phyloP scores from a whole-genome alignment of 768 basidiomycete species.

The Rhizopogon vulgaris region DNA sequence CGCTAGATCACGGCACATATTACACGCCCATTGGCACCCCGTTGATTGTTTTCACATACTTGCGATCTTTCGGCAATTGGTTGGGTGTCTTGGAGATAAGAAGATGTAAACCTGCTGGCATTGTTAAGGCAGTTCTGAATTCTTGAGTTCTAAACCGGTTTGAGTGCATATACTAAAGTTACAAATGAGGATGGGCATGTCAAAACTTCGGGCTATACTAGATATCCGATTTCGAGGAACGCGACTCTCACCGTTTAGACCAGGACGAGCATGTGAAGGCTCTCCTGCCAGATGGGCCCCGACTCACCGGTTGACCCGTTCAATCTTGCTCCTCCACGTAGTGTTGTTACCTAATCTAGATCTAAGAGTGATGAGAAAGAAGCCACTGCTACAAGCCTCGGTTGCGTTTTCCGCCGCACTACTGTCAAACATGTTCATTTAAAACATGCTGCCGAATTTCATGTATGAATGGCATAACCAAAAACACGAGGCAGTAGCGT shows the following conservation, averaged over 20 bases:
- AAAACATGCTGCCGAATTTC: not conserved
- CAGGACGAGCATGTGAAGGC: conserved; percentile 1
- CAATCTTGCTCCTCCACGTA: not conserved
- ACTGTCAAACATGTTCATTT: not conserved
- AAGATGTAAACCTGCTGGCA: no score
- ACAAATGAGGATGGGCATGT: conserved; percentile 3
- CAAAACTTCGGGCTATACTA: conserved; percentile 5
- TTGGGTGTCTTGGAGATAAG: conserved; percentile 11
- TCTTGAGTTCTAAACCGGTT: conserved; percentile 18
- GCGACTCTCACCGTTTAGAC: conserved; percentile 1
- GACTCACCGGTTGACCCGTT: no score
- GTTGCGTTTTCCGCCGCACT: not conserved
- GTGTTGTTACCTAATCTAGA: conserved; percentile 1
- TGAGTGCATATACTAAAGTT: not conserved
- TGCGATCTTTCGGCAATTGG: conserved; percentile 8
- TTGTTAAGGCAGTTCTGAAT: not conserved
- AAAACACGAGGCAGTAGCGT: conserved; percentile 20
- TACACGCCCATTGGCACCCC: conserved; percentile 27
- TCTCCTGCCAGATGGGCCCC: conserved; percentile 12
- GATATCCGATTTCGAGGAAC: conserved; percentile 5
- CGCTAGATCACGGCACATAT: conserved; percentile 27
- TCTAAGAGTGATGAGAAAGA: not conserved
- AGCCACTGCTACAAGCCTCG: not conserved
- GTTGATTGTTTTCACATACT: conserved; percentile 17
- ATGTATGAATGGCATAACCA: conserved; percentile 10